These are phyloP conservation scores for Boechera retrofracta DNA, from an alignment of 345 rosid species.

Conservation along the genomic window DNA sequence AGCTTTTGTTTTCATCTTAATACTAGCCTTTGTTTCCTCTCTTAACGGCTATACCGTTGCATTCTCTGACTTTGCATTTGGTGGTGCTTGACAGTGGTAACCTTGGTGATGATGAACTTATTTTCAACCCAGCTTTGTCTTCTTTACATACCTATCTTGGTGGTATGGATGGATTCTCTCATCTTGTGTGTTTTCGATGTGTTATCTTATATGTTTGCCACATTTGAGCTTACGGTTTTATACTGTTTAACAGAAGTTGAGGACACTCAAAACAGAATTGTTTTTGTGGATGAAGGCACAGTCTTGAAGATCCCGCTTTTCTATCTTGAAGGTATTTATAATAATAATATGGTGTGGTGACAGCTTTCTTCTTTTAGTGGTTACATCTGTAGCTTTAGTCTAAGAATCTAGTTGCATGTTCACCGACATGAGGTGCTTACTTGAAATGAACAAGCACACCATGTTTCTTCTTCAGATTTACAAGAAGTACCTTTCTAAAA, in stretches of 20 bases:
- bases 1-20: constrained; percentile 7
- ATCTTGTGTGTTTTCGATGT: not conserved
- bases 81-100: constrained; percentile 28
- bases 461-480: not conserved
- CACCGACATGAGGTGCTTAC: constrained; percentile 1
- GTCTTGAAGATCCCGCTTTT: constrained; percentile 69
- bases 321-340: constrained; percentile 77
- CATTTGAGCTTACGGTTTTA: not conserved
- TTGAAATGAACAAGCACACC: constrained; percentile 8
- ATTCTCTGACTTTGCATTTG: not conserved
- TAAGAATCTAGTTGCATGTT: not conserved
- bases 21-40: not conserved
- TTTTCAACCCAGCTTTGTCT: constrained; percentile 79
- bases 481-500: not conserved
- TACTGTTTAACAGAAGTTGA: constrained; percentile 72
- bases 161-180: constrained; percentile 54
- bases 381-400: constrained; percentile 5
- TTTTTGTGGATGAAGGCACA: constrained; percentile 84
- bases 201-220: not conserved
- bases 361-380: not conserved
- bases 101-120: constrained; percentile 48
- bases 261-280: constrained; percentile 70
- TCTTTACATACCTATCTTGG: constrained; percentile 92
- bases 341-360: not conserved
- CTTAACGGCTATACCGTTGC: not conserved